Percentiles rank a stretch among this genome's conserved stretches.
These are phyloP conservation scores for Paxillus rubicundulus DNA, from an alignment of 768 basidiomycete genomes.

Conservation along the genomic window DNA sequence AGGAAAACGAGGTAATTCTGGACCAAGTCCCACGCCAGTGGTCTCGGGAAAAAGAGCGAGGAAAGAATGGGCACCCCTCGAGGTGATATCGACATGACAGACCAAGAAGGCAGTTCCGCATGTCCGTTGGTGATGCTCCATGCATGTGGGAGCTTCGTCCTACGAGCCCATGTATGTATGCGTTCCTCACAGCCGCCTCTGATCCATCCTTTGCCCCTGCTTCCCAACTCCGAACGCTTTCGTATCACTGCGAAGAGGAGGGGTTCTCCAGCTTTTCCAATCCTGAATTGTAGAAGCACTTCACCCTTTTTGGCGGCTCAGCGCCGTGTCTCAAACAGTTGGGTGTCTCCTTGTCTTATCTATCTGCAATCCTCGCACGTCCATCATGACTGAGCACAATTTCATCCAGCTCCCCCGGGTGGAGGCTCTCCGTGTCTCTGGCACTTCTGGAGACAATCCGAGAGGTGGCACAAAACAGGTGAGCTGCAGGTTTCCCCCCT, in stretches of 20 bases:
- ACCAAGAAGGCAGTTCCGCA: conserved; percentile 38
- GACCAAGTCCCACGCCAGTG: not conserved
- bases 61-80: conserved; percentile 18
- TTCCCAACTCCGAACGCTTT: conserved; percentile 50
- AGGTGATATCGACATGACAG: not conserved
- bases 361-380: conserved; percentile 13
- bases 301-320: conserved; percentile 53
- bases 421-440: conserved; percentile 44
- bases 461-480: conserved; percentile 43
- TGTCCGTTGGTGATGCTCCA: conserved; percentile 49
- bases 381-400: not conserved
- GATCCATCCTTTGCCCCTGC: conserved; percentile 41
- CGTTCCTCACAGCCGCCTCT: conserved; percentile 42
- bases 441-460: conserved; percentile 43
- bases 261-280: conserved; percentile 25
- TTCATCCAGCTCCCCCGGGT: conserved; percentile 49
- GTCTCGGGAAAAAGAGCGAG: conserved; percentile 36
- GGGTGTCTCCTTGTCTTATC: conserved; percentile 35
- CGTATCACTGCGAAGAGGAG: conserved; percentile 57
- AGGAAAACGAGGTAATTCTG: conserved; percentile 33
- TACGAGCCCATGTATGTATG: conserved; percentile 48
- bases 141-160: conserved; percentile 45
- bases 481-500: conserved; percentile 44
- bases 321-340: conserved; percentile 44
- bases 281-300: conserved; percentile 32